These are phyloP conservation scores for Verbascum thapsus DNA, from an alignment of 257 asterid genomes.

Conservation along the genomic window DNA sequence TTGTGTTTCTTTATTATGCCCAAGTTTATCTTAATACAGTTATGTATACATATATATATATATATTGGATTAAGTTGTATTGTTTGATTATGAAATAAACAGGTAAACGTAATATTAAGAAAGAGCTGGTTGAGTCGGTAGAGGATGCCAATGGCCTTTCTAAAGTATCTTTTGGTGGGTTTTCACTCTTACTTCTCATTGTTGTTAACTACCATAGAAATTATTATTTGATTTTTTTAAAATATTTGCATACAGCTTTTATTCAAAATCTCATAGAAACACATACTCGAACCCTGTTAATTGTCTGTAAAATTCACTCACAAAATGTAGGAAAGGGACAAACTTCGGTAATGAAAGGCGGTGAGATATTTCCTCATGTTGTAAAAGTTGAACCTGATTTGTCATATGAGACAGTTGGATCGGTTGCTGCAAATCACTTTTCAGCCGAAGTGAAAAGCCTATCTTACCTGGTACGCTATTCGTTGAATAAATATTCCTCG, in stretches of 20 bases:
- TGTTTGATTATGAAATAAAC: constrained; percentile 22
- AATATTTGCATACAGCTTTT: constrained; percentile 1
- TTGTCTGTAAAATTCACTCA: constrained; percentile 21
- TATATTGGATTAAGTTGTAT: constrained; percentile 13
- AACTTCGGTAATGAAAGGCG: neutral
- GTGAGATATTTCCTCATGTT: constrained; percentile 15
- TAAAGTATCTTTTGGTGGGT: constrained; percentile 5
- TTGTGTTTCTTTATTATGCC: constrained; percentile 26
- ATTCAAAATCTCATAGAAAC: constrained; percentile 1
- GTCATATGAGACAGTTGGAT: constrained; percentile 12
- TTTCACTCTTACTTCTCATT: constrained; percentile 18
- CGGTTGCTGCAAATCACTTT: constrained; percentile 25
- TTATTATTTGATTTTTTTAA: neutral
- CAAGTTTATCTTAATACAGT: neutral
- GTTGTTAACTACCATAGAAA: neutral
- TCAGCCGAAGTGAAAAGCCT: constrained; percentile 38
- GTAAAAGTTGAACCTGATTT: constrained; percentile 41
- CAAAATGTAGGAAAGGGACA: constrained; percentile 30
- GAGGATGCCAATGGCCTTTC: neutral
- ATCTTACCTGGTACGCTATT: constrained; percentile 40
- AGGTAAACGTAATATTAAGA: constrained; percentile 26
- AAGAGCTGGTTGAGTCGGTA: constrained; percentile 23
- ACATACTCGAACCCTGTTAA: constrained; percentile 1
- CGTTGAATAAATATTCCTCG: neutral
- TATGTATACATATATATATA: too few relatives aligned